Base-by-base conservation (phyloP, 192 early-diverging fungal species). In the Backusella liffmaniae region DNA sequence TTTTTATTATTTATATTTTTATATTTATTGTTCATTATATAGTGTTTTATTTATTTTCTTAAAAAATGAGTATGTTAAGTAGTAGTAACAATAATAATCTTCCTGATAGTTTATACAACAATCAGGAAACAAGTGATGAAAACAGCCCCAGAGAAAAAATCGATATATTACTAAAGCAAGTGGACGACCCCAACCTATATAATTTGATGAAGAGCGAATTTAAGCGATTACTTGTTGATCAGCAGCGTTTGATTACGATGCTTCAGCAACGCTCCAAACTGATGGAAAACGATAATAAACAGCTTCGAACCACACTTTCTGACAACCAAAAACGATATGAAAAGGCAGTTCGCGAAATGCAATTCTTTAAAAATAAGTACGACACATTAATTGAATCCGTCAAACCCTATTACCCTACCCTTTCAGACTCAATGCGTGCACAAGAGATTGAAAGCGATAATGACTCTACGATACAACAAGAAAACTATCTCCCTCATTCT, bases 271-370 rank as follows among this genome's bases (percentile, higher is more conserved):
- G 67, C 9, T 53, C 67, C 3, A 30, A 69, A 18, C 23, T 46
- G 4, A 32, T 76, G 41, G 75, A 76, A 29, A 67, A 62, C 32
- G 67, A 76, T 29, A 76, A 76, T 70, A 41, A 26, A 39, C 67
- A 76, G 34, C 66, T 36, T n/a, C 26, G 34, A 37, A 4, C 18
- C 4, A 15, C 69, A 1, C 30, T 46, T 36, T 32, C 46, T 10
- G 75, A 76, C 1, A 30, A 76, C 18, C 75, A 76, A 46, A 23
- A 49, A 10, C 67, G 75, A 7, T 80, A 80, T 42, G 79, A 80
- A 23, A 80, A 80, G 32, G 79, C 79, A 5, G 75, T 80, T 39
- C 79, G 79, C 1, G 79, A 80, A 70, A 76, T 76, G 75, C 79
- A 80, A 46, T 80, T 80, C 51, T 80, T 80, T 46, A 66, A 69